These are phyloP conservation scores for Chloris gayana DNA, from an alignment of 176 grass and related monocot species.

Conservation along the genomic window DNA sequence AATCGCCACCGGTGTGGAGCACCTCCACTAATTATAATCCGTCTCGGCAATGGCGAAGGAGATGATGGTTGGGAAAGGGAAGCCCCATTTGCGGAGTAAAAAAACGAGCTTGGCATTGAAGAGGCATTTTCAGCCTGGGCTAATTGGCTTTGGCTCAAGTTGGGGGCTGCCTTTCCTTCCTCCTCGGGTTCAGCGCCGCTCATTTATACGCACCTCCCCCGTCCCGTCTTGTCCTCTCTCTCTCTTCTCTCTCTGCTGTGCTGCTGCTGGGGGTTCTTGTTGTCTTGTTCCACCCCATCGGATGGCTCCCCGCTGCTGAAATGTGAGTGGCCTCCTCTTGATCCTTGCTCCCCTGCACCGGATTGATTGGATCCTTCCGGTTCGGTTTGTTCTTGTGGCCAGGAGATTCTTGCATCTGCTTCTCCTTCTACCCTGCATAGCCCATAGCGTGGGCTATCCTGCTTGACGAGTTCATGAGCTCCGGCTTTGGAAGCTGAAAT, in stretches of 20 bases:
- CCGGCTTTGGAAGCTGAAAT: background rate
- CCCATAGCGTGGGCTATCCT: background rate
- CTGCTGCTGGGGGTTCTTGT: background rate
- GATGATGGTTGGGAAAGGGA: background rate
- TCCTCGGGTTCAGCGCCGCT: conserved; percentile 33
- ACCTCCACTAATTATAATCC: conserved; percentile 25
- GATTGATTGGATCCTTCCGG: conserved; percentile 41
- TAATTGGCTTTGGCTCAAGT: background rate
- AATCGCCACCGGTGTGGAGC: conserved; percentile 1
- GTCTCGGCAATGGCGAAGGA: background rate
- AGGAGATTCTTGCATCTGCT: conserved; percentile 27
- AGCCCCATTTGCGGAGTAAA: conserved; percentile 19
- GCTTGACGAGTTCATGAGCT: background rate
- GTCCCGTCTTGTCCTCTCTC: conserved; percentile 34
- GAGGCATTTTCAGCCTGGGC: background rate
- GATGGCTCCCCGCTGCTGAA: conserved; percentile 32
- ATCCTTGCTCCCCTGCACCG: background rate
- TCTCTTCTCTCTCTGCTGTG: background rate
- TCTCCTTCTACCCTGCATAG: background rate
- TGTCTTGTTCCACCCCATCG: background rate
- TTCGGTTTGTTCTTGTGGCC: conserved; percentile 21
- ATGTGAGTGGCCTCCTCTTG: conserved; percentile 43
- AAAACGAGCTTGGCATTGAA: background rate
- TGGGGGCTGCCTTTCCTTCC: background rate
- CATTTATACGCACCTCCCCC: conserved; percentile 43